These are phyloP conservation scores for Hirschfeldia incana DNA, from an alignment of 345 rosid genomes.

Conservation along the genomic window DNA sequence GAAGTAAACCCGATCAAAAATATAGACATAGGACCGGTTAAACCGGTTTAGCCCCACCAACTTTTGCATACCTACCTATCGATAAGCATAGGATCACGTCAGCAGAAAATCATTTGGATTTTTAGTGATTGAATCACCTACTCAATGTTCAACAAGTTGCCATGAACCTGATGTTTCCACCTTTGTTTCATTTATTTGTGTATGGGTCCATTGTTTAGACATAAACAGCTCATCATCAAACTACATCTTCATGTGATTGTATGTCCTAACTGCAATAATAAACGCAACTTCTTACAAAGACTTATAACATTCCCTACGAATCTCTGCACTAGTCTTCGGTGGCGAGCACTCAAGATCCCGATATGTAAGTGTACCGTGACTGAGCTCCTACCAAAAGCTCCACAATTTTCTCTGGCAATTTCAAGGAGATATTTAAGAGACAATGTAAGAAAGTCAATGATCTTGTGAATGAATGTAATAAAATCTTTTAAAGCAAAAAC, in stretches of 20 bases:
- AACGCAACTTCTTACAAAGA: conserved; percentile 18
- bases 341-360: conserved; percentile 60
- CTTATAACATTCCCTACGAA: not conserved
- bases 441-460: not conserved
- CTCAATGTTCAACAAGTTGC: not conserved
- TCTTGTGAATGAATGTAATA: not conserved
- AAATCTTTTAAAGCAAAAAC: conserved; percentile 27
- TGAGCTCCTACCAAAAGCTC: conserved; percentile 91
- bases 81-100: conserved; percentile 8
- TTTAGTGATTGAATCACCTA: not conserved
- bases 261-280: conserved; percentile 22
- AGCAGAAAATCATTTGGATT: not conserved
- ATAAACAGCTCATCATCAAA: conserved; percentile 14
- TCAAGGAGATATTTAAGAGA: not conserved
- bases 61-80: conserved; percentile 7
- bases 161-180: not conserved
- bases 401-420: conserved; percentile 71
- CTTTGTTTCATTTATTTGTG: conserved; percentile 16
- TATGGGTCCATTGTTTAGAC: conserved; percentile 8
- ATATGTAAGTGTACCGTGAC: conserved; percentile 87
- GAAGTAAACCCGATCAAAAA: not conserved
- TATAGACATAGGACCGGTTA: not conserved
- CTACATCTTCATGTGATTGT: not conserved
- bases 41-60: conserved; percentile 19
- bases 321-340: not conserved